A percentile compares a stretch with the other conserved stretches of the same genome.
These are phyloP conservation scores for Gleditsia sinensis DNA, from an alignment of 306 rosid species.

Conservation along the genomic window DNA sequence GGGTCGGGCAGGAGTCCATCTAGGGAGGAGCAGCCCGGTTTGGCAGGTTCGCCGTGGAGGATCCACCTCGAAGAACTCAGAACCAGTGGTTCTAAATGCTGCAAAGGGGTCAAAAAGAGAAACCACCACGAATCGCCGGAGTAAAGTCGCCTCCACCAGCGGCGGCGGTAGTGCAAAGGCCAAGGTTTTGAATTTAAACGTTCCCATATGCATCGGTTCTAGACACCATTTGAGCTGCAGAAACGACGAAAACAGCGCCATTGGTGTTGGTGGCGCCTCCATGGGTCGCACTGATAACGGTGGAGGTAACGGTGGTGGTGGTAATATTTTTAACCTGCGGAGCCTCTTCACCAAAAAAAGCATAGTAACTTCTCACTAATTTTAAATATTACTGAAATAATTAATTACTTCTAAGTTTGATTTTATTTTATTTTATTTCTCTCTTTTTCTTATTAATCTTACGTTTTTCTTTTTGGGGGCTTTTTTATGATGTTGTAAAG, in stretches of 20 bases:
- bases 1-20: slow-evolving; percentile 71
- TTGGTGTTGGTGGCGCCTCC: slow-evolving; percentile 17
- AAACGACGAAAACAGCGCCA: slow-evolving; percentile 56
- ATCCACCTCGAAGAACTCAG: slow-evolving; percentile 37
- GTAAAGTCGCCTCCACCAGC: slow-evolving; percentile 25
- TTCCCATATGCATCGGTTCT: slow-evolving; percentile 83
- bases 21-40: slow-evolving; percentile 93
- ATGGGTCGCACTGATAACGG: slow-evolving; percentile 8
- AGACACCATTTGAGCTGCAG: slow-evolving; percentile 68
- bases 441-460: not conserved
- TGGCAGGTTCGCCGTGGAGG: slow-evolving; percentile 79
- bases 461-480: not conserved
- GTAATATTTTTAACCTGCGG: slow-evolving; percentile 74
- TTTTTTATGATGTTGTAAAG: slow-evolving; percentile 24
- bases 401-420: not conserved
- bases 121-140: slow-evolving; percentile 44
- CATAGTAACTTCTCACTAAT: slow-evolving; percentile 57
- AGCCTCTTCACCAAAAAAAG: slow-evolving; percentile 77
- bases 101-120: slow-evolving; percentile 50
- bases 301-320: slow-evolving; percentile 47
- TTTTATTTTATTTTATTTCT: not conserved
- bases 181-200: slow-evolving; percentile 75
- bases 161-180: slow-evolving; percentile 33
- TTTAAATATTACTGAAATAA: slow-evolving; percentile 8
- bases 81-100: slow-evolving; percentile 26